Conservation (phyloP, 495 filamentous ascomycete genomes). For the Xylaria scruposa region DNA sequence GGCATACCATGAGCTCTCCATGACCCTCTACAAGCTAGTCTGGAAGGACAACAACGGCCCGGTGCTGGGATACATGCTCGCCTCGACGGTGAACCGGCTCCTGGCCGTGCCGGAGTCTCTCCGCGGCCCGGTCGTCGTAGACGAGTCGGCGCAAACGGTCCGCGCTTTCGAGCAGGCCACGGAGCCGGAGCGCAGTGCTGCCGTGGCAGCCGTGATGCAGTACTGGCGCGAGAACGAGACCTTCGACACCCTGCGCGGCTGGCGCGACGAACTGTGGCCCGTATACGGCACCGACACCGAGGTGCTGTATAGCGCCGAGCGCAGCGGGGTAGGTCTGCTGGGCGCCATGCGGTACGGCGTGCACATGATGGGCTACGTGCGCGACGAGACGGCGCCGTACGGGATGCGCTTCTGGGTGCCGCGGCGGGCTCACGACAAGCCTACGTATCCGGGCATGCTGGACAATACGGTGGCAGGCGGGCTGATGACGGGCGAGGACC, state of each 20-base stretch:
- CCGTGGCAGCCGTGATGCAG: conserved; percentile 63
- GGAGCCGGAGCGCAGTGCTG: conserved; percentile 63
- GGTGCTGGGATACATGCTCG: conserved; percentile 67
- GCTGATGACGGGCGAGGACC: conserved; percentile 76
- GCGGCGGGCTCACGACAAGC: conserved; percentile 73
- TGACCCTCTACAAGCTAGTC: conserved; percentile 61
- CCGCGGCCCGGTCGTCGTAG: conserved; percentile 60
- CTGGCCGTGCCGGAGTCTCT: conserved; percentile 51
- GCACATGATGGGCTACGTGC: conserved; percentile 82
- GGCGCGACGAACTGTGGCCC: conserved; percentile 88
- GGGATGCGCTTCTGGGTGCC: conserved; percentile 87
- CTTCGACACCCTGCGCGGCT: conserved; percentile 79
- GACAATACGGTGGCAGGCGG: conserved; percentile 97
- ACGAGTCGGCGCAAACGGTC: conserved; percentile 56
- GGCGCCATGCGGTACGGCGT: conserved; percentile 88
- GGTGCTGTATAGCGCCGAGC: conserved; percentile 78
- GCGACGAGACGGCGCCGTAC: conserved; percentile 52
- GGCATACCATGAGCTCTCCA: conserved; percentile 54
- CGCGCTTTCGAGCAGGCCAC: conserved; percentile 56
- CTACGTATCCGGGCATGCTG: conserved; percentile 85
- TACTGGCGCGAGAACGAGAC: conserved; percentile 67
- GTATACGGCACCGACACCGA: conserved; percentile 71
- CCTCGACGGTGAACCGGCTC: conserved; percentile 63
- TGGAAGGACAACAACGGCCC: conserved; percentile 46
- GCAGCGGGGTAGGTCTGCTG: conserved; percentile 78